Evolutionary conservation across 2,329 filamentous ascomycete species (phyloP), one percentile per base, ranked within the genome.

Genomic region (Ophiognomonia clavigignenti-juglandacearum): DNA sequence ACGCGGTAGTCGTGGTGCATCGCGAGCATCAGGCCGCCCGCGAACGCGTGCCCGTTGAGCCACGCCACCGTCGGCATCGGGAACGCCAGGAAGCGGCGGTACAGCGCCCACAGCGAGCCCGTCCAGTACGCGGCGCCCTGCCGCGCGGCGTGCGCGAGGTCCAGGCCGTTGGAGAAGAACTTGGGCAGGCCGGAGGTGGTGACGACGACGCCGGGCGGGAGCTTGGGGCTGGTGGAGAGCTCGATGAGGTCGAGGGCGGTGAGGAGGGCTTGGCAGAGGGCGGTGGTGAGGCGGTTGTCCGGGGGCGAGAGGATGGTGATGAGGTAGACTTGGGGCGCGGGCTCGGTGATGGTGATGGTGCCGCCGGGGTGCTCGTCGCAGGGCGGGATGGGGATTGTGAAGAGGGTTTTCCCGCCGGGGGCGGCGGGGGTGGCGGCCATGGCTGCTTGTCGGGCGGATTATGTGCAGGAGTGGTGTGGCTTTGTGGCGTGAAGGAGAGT

Each of bases 1-100:
- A 93, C 74, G 23, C 88, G 80, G 69, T 93, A 93, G 68, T 92
- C 87, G 66, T 91, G 86, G 66, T 86, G 81, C 78, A 89, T 87
- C 49, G 86, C 80, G 9, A 86, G 71, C 83, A 93, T 91, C 51
- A 91, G 71, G n/a, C 86, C 88, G 38, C 80, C 88, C 6, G 88
- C 88, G 63, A 90, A 93, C 45, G 83, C 81, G 64, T 95, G 88
- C 19, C 88, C 88, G 57, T 88, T 89, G 45, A 92, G 60, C 8
- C 90, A 71, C n/a, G 86, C 83, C 41, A 93, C 66, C 3, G 87
- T 93, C 20, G 88, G 88, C 86, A 91, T 89, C 13, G 87, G 86
- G 60, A 82, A 92, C 42, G 80, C 83, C 51, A 86, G 60, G 24
- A 90, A 66, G 6, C 85, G 73, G 34, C 72, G 69, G 70, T 83